Evolutionary conservation across 1,284 basidiomycete genomes (phyloP).

Genomic region (Marasmius sp.): DNA sequence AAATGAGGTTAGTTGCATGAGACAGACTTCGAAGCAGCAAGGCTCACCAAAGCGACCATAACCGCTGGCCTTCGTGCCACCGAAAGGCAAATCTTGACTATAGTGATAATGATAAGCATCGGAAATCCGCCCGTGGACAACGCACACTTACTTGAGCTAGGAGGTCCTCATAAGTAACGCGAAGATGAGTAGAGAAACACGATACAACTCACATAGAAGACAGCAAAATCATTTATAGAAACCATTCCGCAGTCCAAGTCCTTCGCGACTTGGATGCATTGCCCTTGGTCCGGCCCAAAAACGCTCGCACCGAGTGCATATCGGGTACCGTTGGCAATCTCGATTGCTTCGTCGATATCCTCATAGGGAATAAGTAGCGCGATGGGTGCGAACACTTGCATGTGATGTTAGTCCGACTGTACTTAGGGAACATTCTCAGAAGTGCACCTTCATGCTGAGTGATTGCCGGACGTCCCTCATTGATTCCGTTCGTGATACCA

Average conservation of each 20-base stretch:
- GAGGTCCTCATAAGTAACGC: slow-evolving; percentile 1
- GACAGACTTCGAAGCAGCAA: not conserved
- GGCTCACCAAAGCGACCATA: slow-evolving; percentile 83
- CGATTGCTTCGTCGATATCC: slow-evolving; percentile 78
- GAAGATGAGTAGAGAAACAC: not conserved
- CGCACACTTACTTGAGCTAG: slow-evolving; percentile 59
- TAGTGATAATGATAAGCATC: slow-evolving; percentile 17
- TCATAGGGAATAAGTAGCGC: slow-evolving; percentile 84
- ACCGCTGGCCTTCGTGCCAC: slow-evolving; percentile 86
- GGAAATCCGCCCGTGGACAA: slow-evolving; percentile 5
- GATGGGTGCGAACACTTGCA: slow-evolving; percentile 84
- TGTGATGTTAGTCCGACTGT: slow-evolving; percentile 13
- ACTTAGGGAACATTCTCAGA: slow-evolving; percentile 4
- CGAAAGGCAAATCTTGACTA: slow-evolving; percentile 94
- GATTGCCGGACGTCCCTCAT: slow-evolving; percentile 72
- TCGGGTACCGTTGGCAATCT: slow-evolving; percentile 81
- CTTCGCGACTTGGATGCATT: slow-evolving; percentile 79
- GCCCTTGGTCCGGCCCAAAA: slow-evolving; percentile 80
- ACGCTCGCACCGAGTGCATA: slow-evolving; percentile 96
- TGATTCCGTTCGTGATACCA: slow-evolving; percentile 74
- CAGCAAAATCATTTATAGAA: slow-evolving; percentile 91
- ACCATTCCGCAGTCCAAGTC: slow-evolving; percentile 94
- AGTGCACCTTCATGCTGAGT: slow-evolving; percentile 77
- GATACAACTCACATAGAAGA: slow-evolving; percentile 75
- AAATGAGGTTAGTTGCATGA: not conserved